Evolutionary conservation across 345 rosid species (phyloP).

Genomic region (Trapa incisa): DNA sequence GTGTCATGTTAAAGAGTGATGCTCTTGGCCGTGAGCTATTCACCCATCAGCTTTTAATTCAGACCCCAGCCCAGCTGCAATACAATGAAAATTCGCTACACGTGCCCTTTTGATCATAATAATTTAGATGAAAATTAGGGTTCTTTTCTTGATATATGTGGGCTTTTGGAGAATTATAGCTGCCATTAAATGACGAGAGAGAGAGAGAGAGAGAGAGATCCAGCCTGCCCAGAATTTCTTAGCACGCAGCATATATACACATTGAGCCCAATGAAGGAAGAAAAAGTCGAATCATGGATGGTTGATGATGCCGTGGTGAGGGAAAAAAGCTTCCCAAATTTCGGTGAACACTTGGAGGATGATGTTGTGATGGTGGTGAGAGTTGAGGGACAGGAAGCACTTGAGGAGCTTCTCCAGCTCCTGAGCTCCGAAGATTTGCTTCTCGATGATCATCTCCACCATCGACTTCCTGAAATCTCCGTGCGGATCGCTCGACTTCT

Average conservation of each 20-base stretch:
- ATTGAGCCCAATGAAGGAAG: background rate
- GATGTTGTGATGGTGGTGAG: conserved; percentile 46
- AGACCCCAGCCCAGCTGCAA: too few species aligned
- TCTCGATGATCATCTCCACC: conserved; percentile 84
- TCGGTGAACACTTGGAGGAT: conserved; percentile 58
- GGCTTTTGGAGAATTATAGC: too few species aligned
- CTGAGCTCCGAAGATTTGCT: conserved; percentile 42
- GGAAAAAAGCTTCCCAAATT: conserved; percentile 53
- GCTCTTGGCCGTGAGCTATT: too few species aligned
- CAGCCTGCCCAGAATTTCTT: too few species aligned
- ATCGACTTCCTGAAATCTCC: conserved; percentile 65
- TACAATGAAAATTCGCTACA: too few species aligned
- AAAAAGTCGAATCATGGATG: background rate
- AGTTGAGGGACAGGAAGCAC: conserved; percentile 62
- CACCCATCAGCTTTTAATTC: too few species aligned
- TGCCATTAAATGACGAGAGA: too few species aligned
- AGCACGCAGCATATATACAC: background rate
- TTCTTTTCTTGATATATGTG: too few species aligned
- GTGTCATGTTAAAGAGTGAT: too few species aligned
- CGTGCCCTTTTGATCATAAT: too few species aligned
- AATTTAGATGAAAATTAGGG: too few species aligned
- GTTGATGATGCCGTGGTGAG: conserved; percentile 16
- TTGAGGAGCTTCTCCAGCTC: conserved; percentile 56
- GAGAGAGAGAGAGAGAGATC: too few species aligned
- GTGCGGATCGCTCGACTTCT: conserved; percentile 56